phyloP scores from a whole-genome alignment of 2,329 filamentous ascomycete genomes.

The Hymenoscyphus fraxineus region DNA sequence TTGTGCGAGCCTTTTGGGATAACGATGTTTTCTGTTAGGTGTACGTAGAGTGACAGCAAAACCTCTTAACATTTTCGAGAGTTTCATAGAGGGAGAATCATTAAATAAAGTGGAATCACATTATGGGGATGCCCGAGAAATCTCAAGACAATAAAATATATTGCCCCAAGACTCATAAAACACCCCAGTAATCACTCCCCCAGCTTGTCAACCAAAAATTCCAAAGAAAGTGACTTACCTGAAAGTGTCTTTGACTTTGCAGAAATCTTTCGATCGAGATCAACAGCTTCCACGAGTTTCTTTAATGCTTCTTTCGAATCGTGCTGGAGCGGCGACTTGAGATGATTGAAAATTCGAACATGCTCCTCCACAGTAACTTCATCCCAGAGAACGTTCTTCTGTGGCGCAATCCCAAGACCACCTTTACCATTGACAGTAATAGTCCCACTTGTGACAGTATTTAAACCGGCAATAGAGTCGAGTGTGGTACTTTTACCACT shows the following conservation, averaged over 20 bases:
- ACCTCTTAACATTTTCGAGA: too few species aligned
- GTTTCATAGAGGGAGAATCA: background rate
- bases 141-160: background rate
- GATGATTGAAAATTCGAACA: constrained; percentile 73
- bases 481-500: constrained; percentile 88
- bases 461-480: constrained; percentile 80
- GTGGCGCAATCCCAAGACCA: constrained; percentile 81
- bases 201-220: background rate
- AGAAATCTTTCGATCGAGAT: constrained; percentile 69
- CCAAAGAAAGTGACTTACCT: constrained; percentile 36
- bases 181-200: background rate
- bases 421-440: constrained; percentile 76
- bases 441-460: constrained; percentile 68
- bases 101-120: background rate
- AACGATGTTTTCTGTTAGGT: too few species aligned
- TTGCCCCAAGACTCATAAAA: background rate
- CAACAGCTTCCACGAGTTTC: constrained; percentile 65
- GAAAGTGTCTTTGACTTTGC: constrained; percentile 75
- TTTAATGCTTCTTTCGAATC: constrained; percentile 57
- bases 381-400: constrained; percentile 93
- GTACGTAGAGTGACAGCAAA: too few species aligned
- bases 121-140: background rate
- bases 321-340: constrained; percentile 62
- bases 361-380: constrained; percentile 84
- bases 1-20: too few species aligned